Evolutionary conservation across 23 red algal species (phyloP).

Genomic region (Gracilariopsis chorda): DNA sequence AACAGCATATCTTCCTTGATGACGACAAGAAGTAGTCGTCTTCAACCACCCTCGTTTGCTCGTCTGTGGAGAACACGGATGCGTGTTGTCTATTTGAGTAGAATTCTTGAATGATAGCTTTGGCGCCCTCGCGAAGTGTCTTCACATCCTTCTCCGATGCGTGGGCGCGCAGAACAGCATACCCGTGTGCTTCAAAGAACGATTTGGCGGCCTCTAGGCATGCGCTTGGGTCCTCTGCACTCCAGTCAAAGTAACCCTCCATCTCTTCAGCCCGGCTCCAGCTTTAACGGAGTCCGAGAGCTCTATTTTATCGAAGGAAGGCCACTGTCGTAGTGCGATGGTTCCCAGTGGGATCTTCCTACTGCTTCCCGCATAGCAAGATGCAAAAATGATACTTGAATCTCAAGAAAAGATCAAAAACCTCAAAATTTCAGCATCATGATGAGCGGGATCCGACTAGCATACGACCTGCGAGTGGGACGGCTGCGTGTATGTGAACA

Average conservation of each 20-base stretch:
- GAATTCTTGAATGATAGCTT: neutral
- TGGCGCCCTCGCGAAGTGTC: neutral
- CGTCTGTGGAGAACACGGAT: constrained; percentile 36
- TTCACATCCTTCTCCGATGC: neutral
- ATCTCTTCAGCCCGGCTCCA: neutral
- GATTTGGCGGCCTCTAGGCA: neutral
- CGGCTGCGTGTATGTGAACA: too few species aligned
- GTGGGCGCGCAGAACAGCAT: constrained; percentile 23
- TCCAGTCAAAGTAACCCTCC: constrained; percentile 38
- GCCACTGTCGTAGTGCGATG: neutral
- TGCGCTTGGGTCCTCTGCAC: neutral
- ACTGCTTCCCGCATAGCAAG: too few species aligned
- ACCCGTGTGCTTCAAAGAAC: constrained; percentile 41
- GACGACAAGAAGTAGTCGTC: constrained; percentile 45
- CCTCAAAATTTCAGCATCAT: too few species aligned
- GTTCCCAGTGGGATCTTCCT: too few species aligned
- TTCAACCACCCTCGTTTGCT: neutral
- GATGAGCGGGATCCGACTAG: too few species aligned
- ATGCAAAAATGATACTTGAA: too few species aligned
- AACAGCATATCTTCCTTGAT: constrained; percentile 13
- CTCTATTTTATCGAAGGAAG: neutral
- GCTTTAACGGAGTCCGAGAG: neutral
- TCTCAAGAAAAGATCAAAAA: too few species aligned
- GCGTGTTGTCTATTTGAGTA: neutral
- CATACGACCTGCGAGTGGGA: too few species aligned